These are phyloP conservation scores for Geosmithia morbida DNA, from an alignment of 2,329 filamentous ascomycete species.

Conservation along the genomic window DNA sequence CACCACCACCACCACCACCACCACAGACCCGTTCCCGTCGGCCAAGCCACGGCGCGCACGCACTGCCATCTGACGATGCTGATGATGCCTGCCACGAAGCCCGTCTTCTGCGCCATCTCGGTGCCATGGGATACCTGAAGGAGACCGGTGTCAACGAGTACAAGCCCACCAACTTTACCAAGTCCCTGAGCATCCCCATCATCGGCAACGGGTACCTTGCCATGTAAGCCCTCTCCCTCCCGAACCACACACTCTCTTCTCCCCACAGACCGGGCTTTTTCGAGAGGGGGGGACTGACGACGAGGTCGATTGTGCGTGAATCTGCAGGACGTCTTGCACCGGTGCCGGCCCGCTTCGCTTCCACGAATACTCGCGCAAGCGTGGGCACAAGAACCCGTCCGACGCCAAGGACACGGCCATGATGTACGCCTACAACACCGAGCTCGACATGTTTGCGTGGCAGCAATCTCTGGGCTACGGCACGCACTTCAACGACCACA, in stretches of 20 bases:
- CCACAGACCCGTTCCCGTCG: too few relatives aligned
- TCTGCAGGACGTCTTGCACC: conserved; percentile 5
- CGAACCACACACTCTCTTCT: too few relatives aligned
- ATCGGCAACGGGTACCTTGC: conserved; percentile 1
- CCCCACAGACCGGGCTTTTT: too few relatives aligned
- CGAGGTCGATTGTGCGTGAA: too few relatives aligned
- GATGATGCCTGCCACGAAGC: neutral
- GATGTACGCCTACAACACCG: conserved; percentile 16
- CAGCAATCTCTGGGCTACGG: conserved; percentile 13
- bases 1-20: neutral
- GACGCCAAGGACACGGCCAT: conserved; percentile 15
- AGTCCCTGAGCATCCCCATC: conserved; percentile 11
- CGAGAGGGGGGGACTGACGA: too few relatives aligned
- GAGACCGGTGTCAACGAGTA: conserved; percentile 17
- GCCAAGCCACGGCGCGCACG: too few relatives aligned
- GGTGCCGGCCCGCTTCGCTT: conserved; percentile 5
- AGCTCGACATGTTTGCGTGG: conserved; percentile 18
- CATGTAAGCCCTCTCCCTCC: conserved; percentile 3
- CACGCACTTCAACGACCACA: conserved; percentile 20
- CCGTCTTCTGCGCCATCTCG: conserved; percentile 18
- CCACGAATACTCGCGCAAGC: conserved; percentile 9
- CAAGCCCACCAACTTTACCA: conserved; percentile 17
- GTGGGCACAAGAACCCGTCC: conserved; percentile 6
- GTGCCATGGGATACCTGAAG: conserved; percentile 18
- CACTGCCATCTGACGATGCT: too few relatives aligned